Conservation (phyloP, 345 rosid genomes). For the Linum lewisii region DNA sequence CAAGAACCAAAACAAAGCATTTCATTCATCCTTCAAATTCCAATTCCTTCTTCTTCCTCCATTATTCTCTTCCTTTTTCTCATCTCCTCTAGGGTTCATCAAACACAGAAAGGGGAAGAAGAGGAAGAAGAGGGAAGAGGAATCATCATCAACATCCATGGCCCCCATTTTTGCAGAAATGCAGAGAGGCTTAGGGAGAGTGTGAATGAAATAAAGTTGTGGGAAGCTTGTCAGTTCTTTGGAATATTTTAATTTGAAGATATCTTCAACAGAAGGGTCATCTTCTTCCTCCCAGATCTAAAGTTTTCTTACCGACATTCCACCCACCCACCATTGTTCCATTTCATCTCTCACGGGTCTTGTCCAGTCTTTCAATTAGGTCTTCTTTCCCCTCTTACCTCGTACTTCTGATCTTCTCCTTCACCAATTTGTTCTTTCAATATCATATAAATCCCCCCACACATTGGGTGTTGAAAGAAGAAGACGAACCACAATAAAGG, state of each 20-base stretch:
- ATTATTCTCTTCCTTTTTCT: background rate
- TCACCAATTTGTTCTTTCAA: background rate
- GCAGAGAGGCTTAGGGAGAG: slow-evolving; percentile 9
- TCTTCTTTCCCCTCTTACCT: slow-evolving; percentile 9
- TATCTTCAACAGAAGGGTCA: slow-evolving; percentile 13
- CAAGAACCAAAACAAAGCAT: background rate
- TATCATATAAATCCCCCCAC: slow-evolving; percentile 1
- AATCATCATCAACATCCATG: too few relatives aligned
- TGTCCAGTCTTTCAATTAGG: slow-evolving; percentile 23
- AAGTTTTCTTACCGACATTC: slow-evolving; percentile 33
- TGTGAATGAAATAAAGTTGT: slow-evolving; percentile 10
- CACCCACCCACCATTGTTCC: slow-evolving; percentile 17
- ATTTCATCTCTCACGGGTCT: background rate
- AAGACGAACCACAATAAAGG: too few relatives aligned
- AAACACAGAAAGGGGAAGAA: background rate
- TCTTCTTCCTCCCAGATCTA: too few relatives aligned
- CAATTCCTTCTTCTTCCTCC: background rate
- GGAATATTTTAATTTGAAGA: slow-evolving; percentile 20
- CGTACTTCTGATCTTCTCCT: background rate
- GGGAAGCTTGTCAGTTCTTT: slow-evolving; percentile 17
- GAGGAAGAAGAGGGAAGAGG: background rate
- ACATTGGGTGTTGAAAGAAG: too few relatives aligned
- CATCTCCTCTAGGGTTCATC: too few relatives aligned
- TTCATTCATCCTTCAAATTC: background rate
- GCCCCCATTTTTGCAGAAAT: background rate